These are phyloP conservation scores for Linnemannia zychae DNA, from an alignment of 192 early-diverging fungal genomes.

Conservation along the genomic window DNA sequence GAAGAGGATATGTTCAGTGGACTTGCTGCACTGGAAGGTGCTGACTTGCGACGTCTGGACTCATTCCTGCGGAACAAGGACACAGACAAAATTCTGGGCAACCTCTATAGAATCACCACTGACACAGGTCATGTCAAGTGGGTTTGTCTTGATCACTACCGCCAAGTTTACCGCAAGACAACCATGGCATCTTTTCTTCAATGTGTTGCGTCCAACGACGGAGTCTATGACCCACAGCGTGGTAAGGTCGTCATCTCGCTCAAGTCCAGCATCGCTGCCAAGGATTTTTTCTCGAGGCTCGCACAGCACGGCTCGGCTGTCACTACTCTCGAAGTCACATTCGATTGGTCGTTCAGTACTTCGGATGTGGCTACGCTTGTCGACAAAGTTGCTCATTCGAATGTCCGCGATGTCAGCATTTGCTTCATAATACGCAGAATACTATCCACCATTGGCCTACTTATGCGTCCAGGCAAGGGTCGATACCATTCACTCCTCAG, in stretches of 20 bases:
- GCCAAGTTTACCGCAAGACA: conserved; percentile 3
- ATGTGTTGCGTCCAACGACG: neutral
- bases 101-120: conserved; percentile 27
- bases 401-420: neutral
- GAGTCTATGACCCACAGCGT: conserved; percentile 1
- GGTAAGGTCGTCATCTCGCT: conserved; percentile 1
- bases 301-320: neutral
- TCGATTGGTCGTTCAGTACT: neutral
- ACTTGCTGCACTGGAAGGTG: conserved; percentile 15
- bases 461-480: neutral
- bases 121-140: conserved; percentile 36
- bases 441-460: neutral
- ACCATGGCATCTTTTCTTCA: conserved; percentile 2
- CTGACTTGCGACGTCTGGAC: conserved; percentile 20
- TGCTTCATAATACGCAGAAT: neutral
- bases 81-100: conserved; percentile 20
- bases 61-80: conserved; percentile 23
- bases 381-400: neutral
- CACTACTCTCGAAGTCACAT: neutral
- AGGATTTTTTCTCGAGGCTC: conserved; percentile 11
- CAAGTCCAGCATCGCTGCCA: neutral
- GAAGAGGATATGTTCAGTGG: neutral
- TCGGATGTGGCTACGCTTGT: conserved; percentile 5
- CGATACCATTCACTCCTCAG: neutral
- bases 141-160: conserved; percentile 43